Evolutionary conservation across 495 filamentous ascomycete species (phyloP), one percentile per base, ranked within the genome.

Genomic region (Neurospora sp.): DNA sequence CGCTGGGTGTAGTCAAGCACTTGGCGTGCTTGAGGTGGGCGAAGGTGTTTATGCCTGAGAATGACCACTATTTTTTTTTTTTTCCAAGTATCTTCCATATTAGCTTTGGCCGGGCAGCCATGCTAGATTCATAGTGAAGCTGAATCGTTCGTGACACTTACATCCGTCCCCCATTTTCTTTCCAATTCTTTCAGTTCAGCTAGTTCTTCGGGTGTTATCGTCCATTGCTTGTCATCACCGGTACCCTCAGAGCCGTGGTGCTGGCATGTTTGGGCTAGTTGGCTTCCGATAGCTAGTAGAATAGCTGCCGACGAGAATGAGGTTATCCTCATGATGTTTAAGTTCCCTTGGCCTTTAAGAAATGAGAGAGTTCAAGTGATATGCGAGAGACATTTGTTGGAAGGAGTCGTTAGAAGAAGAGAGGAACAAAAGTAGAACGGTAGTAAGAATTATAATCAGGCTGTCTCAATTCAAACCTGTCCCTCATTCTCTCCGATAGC

Each of bases 41-140:
- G 80, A 95, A 97, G 42, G 90, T 91, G 45, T 88, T 89, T 53
- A 95, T 91, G 74, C 93, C 93, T 7, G 89, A 88, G 81, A 93
- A 97, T 7, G 85, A 87, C 88, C 88, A 93, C 90, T 94, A 72
- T 22, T 7, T 44, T 2, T 44, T 2, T n/a, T n/a, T n/a, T 20
- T 44, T 2, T 10, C 6, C 8, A 47, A 9, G 3, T 1, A n/a
- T n/a, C 41, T 44, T n/a, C 41, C 3, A 71, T 69, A 71, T 39
- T 44, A 75, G 70, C 65, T 73, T 71, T 4, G 31, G 69, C 39
- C 69, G 31, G 31, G 31, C 31, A 69, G 69, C 6, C 59, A 72
- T 70, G 10, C 39, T 16, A 20, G 69, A 2, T 20, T 39, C 2
- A 3, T 70, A 39, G 42, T 37, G n/a, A 38, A 18, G 12, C 9